phyloP scores from a whole-genome alignment of 495 filamentous ascomycete species.

The Aspergillus nidulans region DNA sequence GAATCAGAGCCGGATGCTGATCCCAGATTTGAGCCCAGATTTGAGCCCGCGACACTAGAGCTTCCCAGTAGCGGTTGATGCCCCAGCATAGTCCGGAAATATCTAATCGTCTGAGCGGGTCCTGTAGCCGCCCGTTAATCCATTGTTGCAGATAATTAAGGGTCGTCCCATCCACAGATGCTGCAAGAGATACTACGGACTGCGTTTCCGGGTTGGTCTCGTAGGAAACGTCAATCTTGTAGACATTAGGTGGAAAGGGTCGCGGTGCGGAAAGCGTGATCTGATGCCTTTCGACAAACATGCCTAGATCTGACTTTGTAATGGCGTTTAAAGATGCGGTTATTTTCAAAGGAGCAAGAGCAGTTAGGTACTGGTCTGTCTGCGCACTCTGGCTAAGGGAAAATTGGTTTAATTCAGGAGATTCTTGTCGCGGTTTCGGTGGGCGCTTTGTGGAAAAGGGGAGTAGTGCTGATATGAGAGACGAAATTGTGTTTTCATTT shows the following conservation, averaged over 20 bases:
- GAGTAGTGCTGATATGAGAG: slow-evolving; percentile 36
- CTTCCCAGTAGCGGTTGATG: slow-evolving; percentile 44
- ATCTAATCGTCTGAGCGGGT: slow-evolving; percentile 35
- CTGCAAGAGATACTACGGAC: slow-evolving; percentile 29
- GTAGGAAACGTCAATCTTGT: slow-evolving; percentile 33
- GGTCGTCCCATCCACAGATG: slow-evolving; percentile 24
- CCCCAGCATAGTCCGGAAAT: slow-evolving; percentile 42
- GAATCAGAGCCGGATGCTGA: slow-evolving; percentile 17
- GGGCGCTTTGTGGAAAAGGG: slow-evolving; percentile 36
- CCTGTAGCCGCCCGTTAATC: slow-evolving; percentile 34
- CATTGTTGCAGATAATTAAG: slow-evolving; percentile 35
- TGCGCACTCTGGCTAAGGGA: slow-evolving; percentile 29
- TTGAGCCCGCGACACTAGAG: slow-evolving; percentile 31
- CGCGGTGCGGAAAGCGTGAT: slow-evolving; percentile 32
- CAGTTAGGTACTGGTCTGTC: slow-evolving; percentile 31
- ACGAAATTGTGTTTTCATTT: slow-evolving; percentile 29
- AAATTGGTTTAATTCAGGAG: slow-evolving; percentile 34
- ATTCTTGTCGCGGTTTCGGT: slow-evolving; percentile 18
- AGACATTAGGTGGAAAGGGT: slow-evolving; percentile 36
- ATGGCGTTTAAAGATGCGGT: slow-evolving; percentile 23
- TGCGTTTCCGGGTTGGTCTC: slow-evolving; percentile 39
- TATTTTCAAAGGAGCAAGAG: slow-evolving; percentile 36
- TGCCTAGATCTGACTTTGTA: slow-evolving; percentile 12
- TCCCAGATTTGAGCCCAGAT: slow-evolving; percentile 40
- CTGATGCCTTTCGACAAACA: slow-evolving; percentile 33